Evolutionary conservation across 2,329 filamentous ascomycete species (phyloP), one percentile per base, ranked within the genome.

Genomic region (Lomentospora prolificans): DNA sequence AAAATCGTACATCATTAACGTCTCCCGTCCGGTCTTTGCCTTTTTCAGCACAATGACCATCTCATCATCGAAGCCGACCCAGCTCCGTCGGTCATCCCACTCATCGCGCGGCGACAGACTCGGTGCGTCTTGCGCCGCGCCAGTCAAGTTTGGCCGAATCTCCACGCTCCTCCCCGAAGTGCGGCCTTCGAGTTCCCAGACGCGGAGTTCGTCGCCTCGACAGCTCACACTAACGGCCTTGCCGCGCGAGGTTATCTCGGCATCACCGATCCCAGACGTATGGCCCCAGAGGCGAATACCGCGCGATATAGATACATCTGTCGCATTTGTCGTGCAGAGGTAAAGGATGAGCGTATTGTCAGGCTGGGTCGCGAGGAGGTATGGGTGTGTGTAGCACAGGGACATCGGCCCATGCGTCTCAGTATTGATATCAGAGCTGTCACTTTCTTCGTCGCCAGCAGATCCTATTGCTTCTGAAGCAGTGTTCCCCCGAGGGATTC

Each of bases 161-260:
- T 79, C 75, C 19, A 81, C 73, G 60, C 79, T 82, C 36, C 66
- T 65, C 22, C 76, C 74, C 54, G 72, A 69, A 0, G 73, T 76
- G 3, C 86, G 78, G 5, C 86, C 86, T 69, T 96, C 90, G 1
- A 96, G 77, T 64, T 96, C 90, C 91, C 91, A 96, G 4, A 96
- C 83, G 5, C 90, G 82, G 59, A 90, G 82, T 66, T 90, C 86
- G 57, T 86, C 84, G 27, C 90, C 90, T n/a, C 82, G 77, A 19
- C 79, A 78, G 69, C 88, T 94, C 53, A 96, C 86, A n/a, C 89
- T 95, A 3, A 96, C 88, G 0, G 90, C 91, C 68, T 91, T 95
- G 17, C 90, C 90, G 36, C 87, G 82, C 48, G 87, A 82, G 17
- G 88, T 91, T 55, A 96, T 89, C 64, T 95, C 86, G 6, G 89